A percentile compares a stretch with the other conserved stretches of the same genome.
phyloP scores from a whole-genome alignment of 306 rosid genomes.

The Medicago lupulina region DNA sequence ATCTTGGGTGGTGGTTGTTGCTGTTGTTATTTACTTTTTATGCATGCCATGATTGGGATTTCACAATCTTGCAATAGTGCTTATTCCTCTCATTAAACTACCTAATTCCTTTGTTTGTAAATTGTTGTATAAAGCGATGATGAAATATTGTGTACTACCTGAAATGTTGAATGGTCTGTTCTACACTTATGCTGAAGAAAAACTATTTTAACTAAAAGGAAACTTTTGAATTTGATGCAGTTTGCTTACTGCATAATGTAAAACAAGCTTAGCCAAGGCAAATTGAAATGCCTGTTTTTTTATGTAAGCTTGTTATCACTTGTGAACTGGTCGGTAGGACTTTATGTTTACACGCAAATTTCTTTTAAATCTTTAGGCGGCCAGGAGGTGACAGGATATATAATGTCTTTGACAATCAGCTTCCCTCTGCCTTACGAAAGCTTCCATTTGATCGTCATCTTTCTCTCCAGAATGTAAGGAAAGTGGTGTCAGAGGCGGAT shows the following conservation, averaged over 20 bases:
- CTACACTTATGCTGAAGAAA: background rate
- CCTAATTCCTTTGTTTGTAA: background rate
- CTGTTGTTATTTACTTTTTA: no score
- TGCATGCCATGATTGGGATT: background rate
- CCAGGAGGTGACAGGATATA: constrained; percentile 88
- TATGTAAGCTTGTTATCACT: constrained; percentile 11
- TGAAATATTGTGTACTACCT: constrained; percentile 8
- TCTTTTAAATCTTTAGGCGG: constrained; percentile 58
- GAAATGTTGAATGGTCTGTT: constrained; percentile 8
- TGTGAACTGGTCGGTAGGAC: constrained; percentile 7
- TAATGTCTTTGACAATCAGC: constrained; percentile 73
- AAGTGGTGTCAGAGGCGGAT: constrained; percentile 93
- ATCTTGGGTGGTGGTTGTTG: no score
- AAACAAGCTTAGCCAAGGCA: constrained; percentile 6
- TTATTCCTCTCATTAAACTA: background rate
- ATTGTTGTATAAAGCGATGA: background rate
- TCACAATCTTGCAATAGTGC: constrained; percentile 13
- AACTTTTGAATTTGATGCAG: constrained; percentile 5
- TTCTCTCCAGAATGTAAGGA: constrained; percentile 83
- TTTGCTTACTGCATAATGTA: constrained; percentile 9
- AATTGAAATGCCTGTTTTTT: constrained; percentile 29
- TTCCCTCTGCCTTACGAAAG: constrained; percentile 96
- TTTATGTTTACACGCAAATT: constrained; percentile 10
- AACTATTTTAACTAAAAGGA: constrained; percentile 14
- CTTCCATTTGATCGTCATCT: constrained; percentile 96